Evolutionary conservation across 192 early-diverging fungal genomes (phyloP), one percentile per base, ranked within the genome.

Genomic region (Gamsiella multidivaricata): DNA sequence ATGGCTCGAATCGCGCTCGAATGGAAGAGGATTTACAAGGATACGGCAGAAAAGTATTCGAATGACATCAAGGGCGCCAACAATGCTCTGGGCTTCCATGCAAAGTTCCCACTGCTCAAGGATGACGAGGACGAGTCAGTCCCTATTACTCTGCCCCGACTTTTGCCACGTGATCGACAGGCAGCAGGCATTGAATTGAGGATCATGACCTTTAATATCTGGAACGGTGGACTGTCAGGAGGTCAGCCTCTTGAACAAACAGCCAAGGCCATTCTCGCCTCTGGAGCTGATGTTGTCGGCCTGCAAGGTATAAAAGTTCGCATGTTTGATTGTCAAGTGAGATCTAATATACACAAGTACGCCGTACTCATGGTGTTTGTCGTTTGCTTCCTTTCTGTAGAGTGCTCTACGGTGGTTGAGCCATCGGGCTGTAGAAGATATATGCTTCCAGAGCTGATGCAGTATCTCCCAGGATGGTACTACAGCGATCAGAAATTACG

Each of bases 201-300:
- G 26, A 61, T 82, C 59, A 82, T 82, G 81, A 72, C 46, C 37
- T 82, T 74, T 37, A 82, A 82, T 58, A 69, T 82, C 45, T 82
- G 76, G 75, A 71, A 75, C 22, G 81, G 81, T 28, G 67, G 78
- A 14, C 11, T 70, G 14, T 61, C 71, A 2, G 23, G 64, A 12
- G 65, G 64, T 9, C 29, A 33, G 0, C 62, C 69, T 2, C 28
- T 82, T 17, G 53, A 79, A 18, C 58, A 82, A 20, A 70, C 67
- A 3, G 81, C 81, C 11, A 68, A 75, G 17, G 81, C 75, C 1
- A 82, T 82, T 18, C 52, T 78, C 18, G 61, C 59, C 4, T 70
- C 68, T 22, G 81, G 75, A 11, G 81, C 78, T 0, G 81, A 82
- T 69, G 46, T 82, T 7, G 81, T 80, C 14, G 81, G 81, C 5